phyloP scores from a whole-genome alignment of 306 rosid species.

The Luffa acutangula region DNA sequence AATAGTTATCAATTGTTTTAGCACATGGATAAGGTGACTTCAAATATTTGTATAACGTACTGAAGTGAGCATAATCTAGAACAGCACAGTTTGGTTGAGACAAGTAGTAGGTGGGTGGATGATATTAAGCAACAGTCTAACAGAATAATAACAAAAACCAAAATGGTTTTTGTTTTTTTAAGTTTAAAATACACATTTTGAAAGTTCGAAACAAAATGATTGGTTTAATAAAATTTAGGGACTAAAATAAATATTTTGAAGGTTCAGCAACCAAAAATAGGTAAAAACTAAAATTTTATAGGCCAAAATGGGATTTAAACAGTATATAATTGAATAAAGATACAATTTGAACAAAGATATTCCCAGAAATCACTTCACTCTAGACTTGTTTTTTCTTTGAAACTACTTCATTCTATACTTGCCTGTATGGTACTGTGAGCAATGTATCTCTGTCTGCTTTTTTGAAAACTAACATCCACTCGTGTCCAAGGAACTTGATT shows the following conservation, averaged over 20 bases:
- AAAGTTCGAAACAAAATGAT: background rate
- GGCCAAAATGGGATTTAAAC: background rate
- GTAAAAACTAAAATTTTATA: background rate
- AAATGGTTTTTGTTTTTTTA: background rate
- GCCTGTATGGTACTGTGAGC: conserved; percentile 98
- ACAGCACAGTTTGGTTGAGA: background rate
- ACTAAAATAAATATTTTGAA: background rate
- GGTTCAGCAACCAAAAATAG: background rate
- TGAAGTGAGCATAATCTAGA: background rate
- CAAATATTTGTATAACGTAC: background rate
- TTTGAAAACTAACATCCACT: conserved; percentile 86
- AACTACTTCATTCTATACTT: conserved; percentile 10
- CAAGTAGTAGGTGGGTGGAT: background rate
- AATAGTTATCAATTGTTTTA: background rate
- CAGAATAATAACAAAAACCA: background rate
- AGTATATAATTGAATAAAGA: background rate
- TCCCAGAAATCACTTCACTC: background rate
- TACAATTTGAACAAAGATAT: background rate
- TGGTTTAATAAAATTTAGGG: no score
- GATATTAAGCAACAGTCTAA: background rate
- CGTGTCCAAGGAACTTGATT: conserved; percentile 86
- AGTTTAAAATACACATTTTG: background rate
- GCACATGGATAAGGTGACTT: background rate
- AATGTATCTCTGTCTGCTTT: conserved; percentile 62
- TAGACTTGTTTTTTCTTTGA: conserved; percentile 11